Conservation (phyloP, 768 basidiomycete genomes). For the Lactarius indigo region DNA sequence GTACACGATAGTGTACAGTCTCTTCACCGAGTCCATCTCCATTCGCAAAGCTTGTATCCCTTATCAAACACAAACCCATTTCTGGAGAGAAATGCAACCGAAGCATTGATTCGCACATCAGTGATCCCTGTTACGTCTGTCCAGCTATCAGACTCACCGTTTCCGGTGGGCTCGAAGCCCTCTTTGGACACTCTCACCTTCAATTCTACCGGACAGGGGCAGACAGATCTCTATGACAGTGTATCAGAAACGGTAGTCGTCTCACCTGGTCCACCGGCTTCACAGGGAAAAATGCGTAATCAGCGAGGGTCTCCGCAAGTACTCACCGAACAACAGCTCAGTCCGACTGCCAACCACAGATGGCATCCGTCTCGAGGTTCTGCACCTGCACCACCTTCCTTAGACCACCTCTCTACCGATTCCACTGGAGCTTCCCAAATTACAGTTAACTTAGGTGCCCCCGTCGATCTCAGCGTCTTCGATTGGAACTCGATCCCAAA, state of each 20-base stretch:
- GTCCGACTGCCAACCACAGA: too few relatives aligned
- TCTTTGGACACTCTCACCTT: background rate
- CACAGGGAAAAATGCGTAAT: background rate
- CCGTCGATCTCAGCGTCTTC: background rate
- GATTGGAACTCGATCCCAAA: slow-evolving; percentile 1
- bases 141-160: background rate
- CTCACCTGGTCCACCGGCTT: too few relatives aligned
- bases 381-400: background rate
- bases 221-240: background rate
- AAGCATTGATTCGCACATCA: background rate
- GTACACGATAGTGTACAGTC: background rate
- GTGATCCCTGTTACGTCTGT: background rate
- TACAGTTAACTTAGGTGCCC: too few relatives aligned
- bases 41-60: background rate
- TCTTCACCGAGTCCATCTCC: background rate
- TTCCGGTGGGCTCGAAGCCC: background rate
- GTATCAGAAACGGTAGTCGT: background rate
- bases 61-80: background rate
- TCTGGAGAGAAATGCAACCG: background rate
- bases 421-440: background rate
- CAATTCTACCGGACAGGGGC: background rate
- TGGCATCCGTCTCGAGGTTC: background rate
- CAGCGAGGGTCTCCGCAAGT: background rate
- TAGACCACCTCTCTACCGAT: background rate
- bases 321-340: background rate